Percentiles rank a stretch among this genome's conserved stretches.
phyloP scores from a whole-genome alignment of 73 alveolate genomes.

The Tetrahymena borealis region DNA sequence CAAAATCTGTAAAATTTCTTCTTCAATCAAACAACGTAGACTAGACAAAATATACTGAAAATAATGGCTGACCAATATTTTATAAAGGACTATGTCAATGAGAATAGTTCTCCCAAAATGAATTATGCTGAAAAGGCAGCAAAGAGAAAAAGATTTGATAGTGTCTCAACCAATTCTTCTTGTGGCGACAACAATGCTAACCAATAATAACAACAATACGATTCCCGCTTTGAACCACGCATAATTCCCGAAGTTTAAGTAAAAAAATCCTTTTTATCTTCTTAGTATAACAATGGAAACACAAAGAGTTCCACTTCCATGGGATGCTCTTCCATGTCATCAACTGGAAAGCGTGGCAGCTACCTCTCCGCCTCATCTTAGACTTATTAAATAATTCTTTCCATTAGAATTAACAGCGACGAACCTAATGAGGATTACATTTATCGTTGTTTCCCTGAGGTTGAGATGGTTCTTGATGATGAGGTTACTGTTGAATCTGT shows the following conservation, averaged over 20 bases:
- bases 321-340: not conserved
- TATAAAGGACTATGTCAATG: not conserved
- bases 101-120: not conserved
- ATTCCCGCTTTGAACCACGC: slow-evolving; percentile 1
- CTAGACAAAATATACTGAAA: not conserved
- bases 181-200: not conserved
- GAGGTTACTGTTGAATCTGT: not conserved
- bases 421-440: not conserved
- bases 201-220: not conserved
- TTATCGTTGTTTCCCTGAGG: not conserved
- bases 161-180: not conserved
- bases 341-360: not conserved
- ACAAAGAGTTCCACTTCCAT: not conserved
- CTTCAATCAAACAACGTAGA: no score
- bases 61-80: not conserved
- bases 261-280: not conserved
- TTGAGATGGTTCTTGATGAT: not conserved
- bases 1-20: no score
- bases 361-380: not conserved
- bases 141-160: not conserved
- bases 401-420: not conserved
- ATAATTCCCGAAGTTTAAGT: not conserved
- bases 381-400: not conserved
- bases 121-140: not conserved
- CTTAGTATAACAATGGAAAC: not conserved